These are phyloP conservation scores for Podaxis mareebaensis DNA, from an alignment of 768 basidiomycete species.

Conservation along the genomic window DNA sequence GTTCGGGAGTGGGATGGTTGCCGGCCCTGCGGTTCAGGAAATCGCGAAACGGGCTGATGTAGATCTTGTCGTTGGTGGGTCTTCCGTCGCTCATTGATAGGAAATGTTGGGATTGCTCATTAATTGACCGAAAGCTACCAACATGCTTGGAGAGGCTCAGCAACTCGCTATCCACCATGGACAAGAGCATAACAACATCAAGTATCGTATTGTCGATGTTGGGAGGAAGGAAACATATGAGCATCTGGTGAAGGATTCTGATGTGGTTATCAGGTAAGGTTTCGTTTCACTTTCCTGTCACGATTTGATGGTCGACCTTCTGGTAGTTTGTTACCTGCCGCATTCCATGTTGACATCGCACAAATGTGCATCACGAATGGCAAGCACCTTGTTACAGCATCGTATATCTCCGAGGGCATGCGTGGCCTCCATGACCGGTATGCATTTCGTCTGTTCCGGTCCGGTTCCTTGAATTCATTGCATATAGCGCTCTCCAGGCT, in stretches of 20 bases:
- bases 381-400: constrained; percentile 88
- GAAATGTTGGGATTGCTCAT: constrained; percentile 16
- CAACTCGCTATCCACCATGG: constrained; percentile 34
- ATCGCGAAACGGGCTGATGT: constrained; percentile 64
- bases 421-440: constrained; percentile 22
- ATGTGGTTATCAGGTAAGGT: constrained; percentile 82
- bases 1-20: constrained; percentile 95
- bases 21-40: constrained; percentile 81
- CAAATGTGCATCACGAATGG: constrained; percentile 65
- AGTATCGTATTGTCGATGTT: constrained; percentile 61
- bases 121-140: constrained; percentile 56
- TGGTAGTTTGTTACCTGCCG: constrained; percentile 74
- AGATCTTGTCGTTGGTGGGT: constrained; percentile 76
- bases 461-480: not conserved
- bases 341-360: constrained; percentile 72
- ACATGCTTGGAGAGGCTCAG: constrained; percentile 61
- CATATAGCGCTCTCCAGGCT: constrained; percentile 51
- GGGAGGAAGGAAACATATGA: constrained; percentile 44
- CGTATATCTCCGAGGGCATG: constrained; percentile 86
- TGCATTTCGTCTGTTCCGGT: not conserved
- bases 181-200: constrained; percentile 48
- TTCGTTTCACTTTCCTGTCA: not conserved
- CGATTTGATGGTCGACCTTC: not conserved
- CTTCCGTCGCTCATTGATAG: not conserved
- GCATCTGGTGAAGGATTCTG: constrained; percentile 58